A percentile compares a stretch with the other conserved stretches of the same genome.
Conservation (phyloP, 2,329 filamentous ascomycete species). For the Xylaria hypoxylon region DNA sequence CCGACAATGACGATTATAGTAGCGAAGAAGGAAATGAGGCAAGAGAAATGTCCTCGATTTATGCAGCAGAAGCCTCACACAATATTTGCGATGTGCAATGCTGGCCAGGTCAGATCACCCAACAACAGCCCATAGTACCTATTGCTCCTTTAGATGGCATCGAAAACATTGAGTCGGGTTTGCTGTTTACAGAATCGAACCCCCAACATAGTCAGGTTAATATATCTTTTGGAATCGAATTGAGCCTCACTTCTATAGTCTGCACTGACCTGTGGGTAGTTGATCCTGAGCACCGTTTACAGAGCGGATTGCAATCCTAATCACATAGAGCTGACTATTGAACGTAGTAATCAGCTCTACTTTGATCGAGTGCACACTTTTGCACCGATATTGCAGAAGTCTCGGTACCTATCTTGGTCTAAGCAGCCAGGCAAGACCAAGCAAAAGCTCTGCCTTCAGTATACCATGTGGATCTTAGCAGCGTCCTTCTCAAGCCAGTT, state of each 20-base stretch:
- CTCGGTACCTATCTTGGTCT: slow-evolving; percentile 43
- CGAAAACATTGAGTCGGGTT: too few relatives aligned
- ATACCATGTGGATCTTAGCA: slow-evolving; percentile 51
- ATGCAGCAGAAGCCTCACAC: neutral
- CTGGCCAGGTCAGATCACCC: too few relatives aligned
- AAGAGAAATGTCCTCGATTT: neutral
- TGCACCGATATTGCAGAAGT: slow-evolving; percentile 46
- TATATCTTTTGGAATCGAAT: neutral
- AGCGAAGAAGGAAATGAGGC: too few relatives aligned
- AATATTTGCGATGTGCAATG: too few relatives aligned
- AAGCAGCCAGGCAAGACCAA: slow-evolving; percentile 36
- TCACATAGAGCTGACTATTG: neutral
- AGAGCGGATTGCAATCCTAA: too few relatives aligned
- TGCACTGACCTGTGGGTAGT: slow-evolving; percentile 35
- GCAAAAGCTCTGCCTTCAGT: slow-evolving; percentile 45
- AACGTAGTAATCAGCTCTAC: slow-evolving; percentile 39
- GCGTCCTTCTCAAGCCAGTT: slow-evolving; percentile 50
- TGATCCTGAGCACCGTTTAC: too few relatives aligned
- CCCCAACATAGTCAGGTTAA: neutral
- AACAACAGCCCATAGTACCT: too few relatives aligned
- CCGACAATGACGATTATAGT: too few relatives aligned
- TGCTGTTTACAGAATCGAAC: too few relatives aligned
- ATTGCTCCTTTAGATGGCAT: too few relatives aligned
- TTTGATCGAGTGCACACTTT: slow-evolving; percentile 49
- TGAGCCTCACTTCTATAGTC: slow-evolving; percentile 36